These are phyloP conservation scores for Annulohypoxylon bovei DNA, from an alignment of 495 filamentous ascomycete species.

Conservation along the genomic window DNA sequence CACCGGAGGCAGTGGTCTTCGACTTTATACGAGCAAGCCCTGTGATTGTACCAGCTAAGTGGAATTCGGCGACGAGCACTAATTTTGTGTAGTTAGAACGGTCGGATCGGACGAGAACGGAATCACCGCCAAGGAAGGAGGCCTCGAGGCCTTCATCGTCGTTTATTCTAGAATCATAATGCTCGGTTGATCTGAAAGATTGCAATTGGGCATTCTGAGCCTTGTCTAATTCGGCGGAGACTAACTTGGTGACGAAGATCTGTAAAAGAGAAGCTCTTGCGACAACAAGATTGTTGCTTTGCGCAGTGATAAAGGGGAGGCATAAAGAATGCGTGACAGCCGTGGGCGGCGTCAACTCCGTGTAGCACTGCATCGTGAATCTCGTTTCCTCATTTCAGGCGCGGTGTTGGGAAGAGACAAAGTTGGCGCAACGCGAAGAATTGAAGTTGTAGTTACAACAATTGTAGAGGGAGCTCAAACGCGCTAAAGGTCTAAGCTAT, in stretches of 20 bases:
- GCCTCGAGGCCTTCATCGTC: constrained; percentile 69
- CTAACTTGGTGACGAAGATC: constrained; percentile 72
- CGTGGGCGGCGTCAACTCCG: constrained; percentile 89
- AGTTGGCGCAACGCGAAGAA: constrained; percentile 1
- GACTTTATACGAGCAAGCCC: constrained; percentile 80
- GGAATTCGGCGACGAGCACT: constrained; percentile 85
- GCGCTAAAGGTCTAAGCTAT: constrained; percentile 1
- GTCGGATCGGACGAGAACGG: constrained; percentile 62
- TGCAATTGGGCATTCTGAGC: constrained; percentile 45
- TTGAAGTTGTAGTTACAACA: not conserved
- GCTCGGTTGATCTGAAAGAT: constrained; percentile 38
- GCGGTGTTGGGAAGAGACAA: not conserved
- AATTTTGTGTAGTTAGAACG: constrained; percentile 74
- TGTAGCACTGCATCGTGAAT: constrained; percentile 73
- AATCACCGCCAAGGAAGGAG: constrained; percentile 67
- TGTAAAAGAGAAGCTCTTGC: constrained; percentile 91
- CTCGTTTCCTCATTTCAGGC: constrained; percentile 40
- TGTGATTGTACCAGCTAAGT: constrained; percentile 82
- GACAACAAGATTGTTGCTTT: constrained; percentile 84
- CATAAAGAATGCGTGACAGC: constrained; percentile 89
- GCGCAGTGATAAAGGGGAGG: constrained; percentile 77
- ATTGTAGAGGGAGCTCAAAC: constrained; percentile 10
- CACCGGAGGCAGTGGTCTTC: constrained; percentile 75
- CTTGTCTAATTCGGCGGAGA: constrained; percentile 64
- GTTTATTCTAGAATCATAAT: constrained; percentile 59